Base-by-base conservation (phyloP, 306 rosid species). In the Phaseolus lunatus region DNA sequence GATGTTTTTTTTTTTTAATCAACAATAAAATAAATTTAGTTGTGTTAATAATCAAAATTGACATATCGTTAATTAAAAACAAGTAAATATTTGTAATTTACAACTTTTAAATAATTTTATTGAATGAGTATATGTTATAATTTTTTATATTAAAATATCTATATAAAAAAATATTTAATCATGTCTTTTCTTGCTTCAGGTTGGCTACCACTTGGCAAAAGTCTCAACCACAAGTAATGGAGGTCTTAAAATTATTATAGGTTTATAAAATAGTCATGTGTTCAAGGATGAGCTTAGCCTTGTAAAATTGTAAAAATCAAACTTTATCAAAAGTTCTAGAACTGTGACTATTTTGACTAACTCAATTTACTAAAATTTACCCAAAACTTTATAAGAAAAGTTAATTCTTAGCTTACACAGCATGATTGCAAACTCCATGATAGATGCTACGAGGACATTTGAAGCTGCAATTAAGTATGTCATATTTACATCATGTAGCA, bases 401-500 rank as follows among this genome's bases (percentile, higher is more conserved):
- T 75, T 70, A 54, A 83, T 73, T 35, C 12, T 52, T 76, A 64
- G 37, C 45, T 64, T 35, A 20, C 45, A 1, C 57, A 27, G 26
- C 57, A 67, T 76, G 72, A 44, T 79, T 53, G 47, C 93, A 93
- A 96, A 86, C 85, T 89, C 96, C n/a, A 44, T 64, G 81, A 87
- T 90, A 5, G 83, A 90, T 58, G 83, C 89, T 43, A 80, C 84
- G 0, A 84, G 96, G 73, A 85, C 88, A 1, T 90, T 84, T 49
- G 96, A 89, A 81, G 87, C 93, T 31, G 92, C 93, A 59, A 86
- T 90, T 70, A 93, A 81, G 98, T 90, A 89, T 13, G 91, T 7
- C 13, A 14, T 49, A 56, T 63, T 68, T 37, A 48, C 81, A 44
- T 53, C 23, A 74, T 67, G 56, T 43, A 54, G 50, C 66, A 57